phyloP scores from a whole-genome alignment of 2,329 filamentous ascomycete genomes.

The Claviceps humidiphila region DNA sequence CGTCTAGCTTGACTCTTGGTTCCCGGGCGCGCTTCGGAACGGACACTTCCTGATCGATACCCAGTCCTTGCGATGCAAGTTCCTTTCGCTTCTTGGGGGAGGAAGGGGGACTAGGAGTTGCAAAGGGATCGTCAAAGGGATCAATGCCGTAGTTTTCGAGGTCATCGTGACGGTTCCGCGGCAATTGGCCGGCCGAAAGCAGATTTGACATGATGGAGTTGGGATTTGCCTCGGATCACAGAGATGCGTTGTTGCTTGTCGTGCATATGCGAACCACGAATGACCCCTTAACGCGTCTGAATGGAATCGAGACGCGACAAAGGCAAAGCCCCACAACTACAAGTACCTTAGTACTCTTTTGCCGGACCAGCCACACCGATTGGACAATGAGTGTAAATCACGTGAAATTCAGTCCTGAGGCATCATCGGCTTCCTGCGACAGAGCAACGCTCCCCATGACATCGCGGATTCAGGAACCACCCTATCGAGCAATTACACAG shows the following conservation, averaged over 20 bases:
- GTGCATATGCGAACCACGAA: background rate
- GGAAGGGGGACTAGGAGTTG: conserved; percentile 28
- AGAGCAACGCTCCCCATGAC: conserved; percentile 10
- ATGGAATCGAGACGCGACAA: conserved; percentile 3
- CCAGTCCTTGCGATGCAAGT: conserved; percentile 40
- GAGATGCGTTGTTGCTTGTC: background rate
- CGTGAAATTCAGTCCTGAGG: conserved; percentile 19
- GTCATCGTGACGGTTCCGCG: conserved; percentile 35
- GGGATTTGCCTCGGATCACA: background rate
- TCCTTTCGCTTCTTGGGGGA: conserved; percentile 35
- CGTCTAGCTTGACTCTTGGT: conserved; percentile 77
- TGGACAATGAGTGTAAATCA: conserved; percentile 7
- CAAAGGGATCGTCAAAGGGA: conserved; percentile 36
- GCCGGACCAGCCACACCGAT: conserved; percentile 2
- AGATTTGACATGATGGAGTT: conserved; percentile 13
- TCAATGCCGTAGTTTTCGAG: conserved; percentile 66
- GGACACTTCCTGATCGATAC: conserved; percentile 77
- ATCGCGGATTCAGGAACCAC: background rate
- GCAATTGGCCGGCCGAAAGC: conserved; percentile 8
- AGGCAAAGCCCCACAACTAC: background rate
- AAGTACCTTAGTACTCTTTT: background rate
- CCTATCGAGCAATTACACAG: conserved; percentile 11
- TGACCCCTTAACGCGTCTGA: background rate
- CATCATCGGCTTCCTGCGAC: conserved; percentile 11
- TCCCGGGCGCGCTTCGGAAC: conserved; percentile 59